Percentiles rank a stretch among this genome's conserved stretches.
Conservation (phyloP, 2,329 filamentous ascomycete genomes). For the Colletotrichum sp. region DNA sequence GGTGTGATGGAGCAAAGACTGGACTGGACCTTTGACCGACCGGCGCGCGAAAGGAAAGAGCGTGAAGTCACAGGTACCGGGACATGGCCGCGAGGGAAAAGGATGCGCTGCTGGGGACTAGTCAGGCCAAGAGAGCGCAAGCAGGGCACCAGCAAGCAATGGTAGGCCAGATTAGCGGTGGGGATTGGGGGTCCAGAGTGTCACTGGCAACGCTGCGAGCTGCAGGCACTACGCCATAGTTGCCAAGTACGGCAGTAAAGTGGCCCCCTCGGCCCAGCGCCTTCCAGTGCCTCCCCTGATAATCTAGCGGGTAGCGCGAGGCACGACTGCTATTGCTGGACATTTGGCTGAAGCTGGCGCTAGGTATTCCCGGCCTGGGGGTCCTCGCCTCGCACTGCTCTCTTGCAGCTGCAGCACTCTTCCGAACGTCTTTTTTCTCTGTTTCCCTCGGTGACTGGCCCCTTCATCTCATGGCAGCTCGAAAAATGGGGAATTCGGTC, state of each 20-base stretch:
- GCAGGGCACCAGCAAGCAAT: not conserved
- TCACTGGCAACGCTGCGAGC: not conserved
- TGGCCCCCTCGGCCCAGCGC: not conserved
- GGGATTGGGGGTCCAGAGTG: not conserved
- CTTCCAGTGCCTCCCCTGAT: slow-evolving; percentile 13
- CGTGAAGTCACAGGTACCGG: slow-evolving; percentile 9
- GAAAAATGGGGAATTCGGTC: slow-evolving; percentile 17
- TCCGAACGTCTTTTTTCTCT: not conserved
- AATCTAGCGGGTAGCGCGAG: slow-evolving; percentile 9
- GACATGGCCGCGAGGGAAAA: not conserved
- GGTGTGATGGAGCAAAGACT: slow-evolving; percentile 18
- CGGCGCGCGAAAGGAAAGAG: not conserved
- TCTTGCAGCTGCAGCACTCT: not conserved
- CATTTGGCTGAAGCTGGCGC: not conserved
- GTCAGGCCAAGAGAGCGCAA: slow-evolving; percentile 3
- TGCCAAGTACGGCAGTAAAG: not conserved
- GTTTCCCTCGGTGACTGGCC: not conserved
- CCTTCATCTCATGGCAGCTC: slow-evolving; percentile 13
- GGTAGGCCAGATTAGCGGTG: slow-evolving; percentile 14
- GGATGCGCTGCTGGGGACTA: not conserved
- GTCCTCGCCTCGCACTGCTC: not conserved
- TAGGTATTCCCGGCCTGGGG: slow-evolving; percentile 9
- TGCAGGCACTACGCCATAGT: slow-evolving; percentile 11
- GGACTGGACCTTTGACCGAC: not conserved
- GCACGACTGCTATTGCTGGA: slow-evolving; percentile 3